Conservation (phyloP, 805 yeast genomes). For the Wickerhamomyces strasburgensis region DNA sequence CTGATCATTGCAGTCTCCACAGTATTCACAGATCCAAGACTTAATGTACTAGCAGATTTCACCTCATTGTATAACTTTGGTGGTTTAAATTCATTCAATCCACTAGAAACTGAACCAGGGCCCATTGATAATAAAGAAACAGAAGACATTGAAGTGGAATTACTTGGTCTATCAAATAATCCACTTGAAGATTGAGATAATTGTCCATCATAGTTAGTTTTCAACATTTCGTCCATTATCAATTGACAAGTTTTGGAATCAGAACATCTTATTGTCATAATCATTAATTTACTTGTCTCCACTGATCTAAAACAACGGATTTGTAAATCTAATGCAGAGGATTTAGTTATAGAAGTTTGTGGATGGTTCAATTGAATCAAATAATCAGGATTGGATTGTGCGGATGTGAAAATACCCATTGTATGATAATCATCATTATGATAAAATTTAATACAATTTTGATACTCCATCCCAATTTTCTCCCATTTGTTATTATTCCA, state of each 20-base stretch:
- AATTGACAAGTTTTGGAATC: slow-evolving; percentile 11
- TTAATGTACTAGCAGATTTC: slow-evolving; percentile 14
- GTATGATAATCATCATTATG: slow-evolving; percentile 5
- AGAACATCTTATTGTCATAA: slow-evolving; percentile 19
- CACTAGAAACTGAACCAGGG: too few relatives aligned
- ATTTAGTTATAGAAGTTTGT: slow-evolving; percentile 9
- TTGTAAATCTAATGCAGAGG: slow-evolving; percentile 14
- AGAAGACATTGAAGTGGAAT: slow-evolving; percentile 23
- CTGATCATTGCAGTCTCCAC: neutral
- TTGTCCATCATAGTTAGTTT: slow-evolving; percentile 2
- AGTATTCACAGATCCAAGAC: slow-evolving; percentile 2
- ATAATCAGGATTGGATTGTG: slow-evolving; percentile 6
- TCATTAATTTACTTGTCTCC: slow-evolving; percentile 12
- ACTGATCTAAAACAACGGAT: slow-evolving; percentile 12
- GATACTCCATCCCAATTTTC: slow-evolving; percentile 14
- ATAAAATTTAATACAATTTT: slow-evolving; percentile 16
- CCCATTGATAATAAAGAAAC: too few relatives aligned
- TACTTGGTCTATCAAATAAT: slow-evolving; percentile 21
- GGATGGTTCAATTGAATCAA: slow-evolving; percentile 16
- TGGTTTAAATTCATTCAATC: slow-evolving; percentile 6
- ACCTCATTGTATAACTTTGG: slow-evolving; percentile 7
- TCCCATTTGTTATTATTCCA: slow-evolving; percentile 24
- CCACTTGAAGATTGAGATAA: slow-evolving; percentile 10
- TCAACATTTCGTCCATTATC: slow-evolving; percentile 14
- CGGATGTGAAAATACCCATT: slow-evolving; percentile 12